These are phyloP conservation scores for Ophiostoma pallidulum DNA, from an alignment of 2,329 filamentous ascomycete genomes.

Conservation along the genomic window DNA sequence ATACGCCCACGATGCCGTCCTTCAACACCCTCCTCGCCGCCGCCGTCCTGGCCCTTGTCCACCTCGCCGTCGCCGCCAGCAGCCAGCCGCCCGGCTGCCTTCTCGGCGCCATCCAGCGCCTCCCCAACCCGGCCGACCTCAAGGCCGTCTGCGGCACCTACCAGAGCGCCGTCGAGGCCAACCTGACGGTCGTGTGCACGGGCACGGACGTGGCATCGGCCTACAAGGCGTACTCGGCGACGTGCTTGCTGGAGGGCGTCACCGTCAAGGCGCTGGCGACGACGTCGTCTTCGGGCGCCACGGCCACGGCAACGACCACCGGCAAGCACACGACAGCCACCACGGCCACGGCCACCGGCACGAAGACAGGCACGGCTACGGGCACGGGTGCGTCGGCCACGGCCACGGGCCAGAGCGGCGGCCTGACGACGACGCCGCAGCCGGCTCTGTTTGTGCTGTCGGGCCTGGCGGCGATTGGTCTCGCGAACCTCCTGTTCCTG, in stretches of 20 bases:
- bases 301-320: slow-evolving; percentile 1
- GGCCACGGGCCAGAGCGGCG: not conserved
- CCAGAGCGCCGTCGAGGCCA: slow-evolving; percentile 7
- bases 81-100: slow-evolving; percentile 10
- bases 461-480: slow-evolving; percentile 4
- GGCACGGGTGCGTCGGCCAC: not conserved
- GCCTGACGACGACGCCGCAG: not conserved
- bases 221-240: slow-evolving; percentile 9
- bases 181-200: slow-evolving; percentile 6
- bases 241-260: slow-evolving; percentile 6
- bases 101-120: slow-evolving; percentile 10
- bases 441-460: not conserved
- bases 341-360: not conserved
- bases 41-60: slow-evolving; percentile 1
- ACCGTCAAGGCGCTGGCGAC: slow-evolving; percentile 7
- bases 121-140: slow-evolving; percentile 11
- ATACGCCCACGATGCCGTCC: not conserved
- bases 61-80: not conserved
- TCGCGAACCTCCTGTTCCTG: slow-evolving; percentile 4
- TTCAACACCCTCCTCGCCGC: not conserved
- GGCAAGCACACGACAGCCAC: not conserved
- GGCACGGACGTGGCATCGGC: slow-evolving; percentile 7
- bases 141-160: slow-evolving; percentile 3
- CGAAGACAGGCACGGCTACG: not conserved
- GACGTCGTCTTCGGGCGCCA: not conserved